A percentile compares a stretch with the other conserved stretches of the same genome.
phyloP scores from a whole-genome alignment of 163 green algal species.

The Prototheca wickerhamii region DNA sequence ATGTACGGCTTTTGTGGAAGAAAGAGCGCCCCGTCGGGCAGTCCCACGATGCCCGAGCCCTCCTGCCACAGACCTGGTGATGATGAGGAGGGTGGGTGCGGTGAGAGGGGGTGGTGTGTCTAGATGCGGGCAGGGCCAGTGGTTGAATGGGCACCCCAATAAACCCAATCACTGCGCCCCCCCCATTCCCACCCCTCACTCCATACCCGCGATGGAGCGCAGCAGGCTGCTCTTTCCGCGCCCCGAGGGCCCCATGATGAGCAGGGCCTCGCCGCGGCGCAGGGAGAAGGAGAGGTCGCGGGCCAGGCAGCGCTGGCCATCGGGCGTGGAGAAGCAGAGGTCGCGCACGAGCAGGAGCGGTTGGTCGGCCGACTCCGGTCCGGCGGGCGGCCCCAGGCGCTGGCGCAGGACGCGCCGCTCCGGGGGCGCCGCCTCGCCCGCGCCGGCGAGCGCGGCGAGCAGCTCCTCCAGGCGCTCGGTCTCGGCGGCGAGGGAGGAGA shows the following conservation, averaged over 20 bases:
- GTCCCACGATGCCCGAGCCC: conserved; percentile 44
- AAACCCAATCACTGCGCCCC: not conserved
- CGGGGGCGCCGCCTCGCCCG: not conserved
- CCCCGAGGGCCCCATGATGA: conserved; percentile 71
- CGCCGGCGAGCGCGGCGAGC: conserved; percentile 40
- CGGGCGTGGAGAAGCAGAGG: conserved; percentile 30
- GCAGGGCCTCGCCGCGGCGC: conserved; percentile 38
- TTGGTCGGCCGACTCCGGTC: not conserved
- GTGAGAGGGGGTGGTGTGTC: too few relatives aligned
- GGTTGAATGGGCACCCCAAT: not conserved
- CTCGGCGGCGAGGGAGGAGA: conserved; percentile 55
- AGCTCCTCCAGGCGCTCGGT: conserved; percentile 67
- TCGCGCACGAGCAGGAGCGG: conserved; percentile 15
- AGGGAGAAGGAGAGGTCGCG: conserved; percentile 29
- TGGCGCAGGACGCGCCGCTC: not conserved
- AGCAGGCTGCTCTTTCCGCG: conserved; percentile 79
- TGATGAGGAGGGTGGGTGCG: not conserved
- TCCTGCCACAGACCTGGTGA: conserved; percentile 58
- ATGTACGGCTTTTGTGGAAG: conserved; percentile 87
- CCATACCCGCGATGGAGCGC: conserved; percentile 44
- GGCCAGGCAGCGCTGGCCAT: conserved; percentile 3
- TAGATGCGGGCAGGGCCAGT: too few relatives aligned
- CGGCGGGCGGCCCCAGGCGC: not conserved
- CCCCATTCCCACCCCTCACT: not conserved
- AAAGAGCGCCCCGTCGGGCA: conserved; percentile 43